Percentiles rank a stretch among this genome's conserved stretches.
These are phyloP conservation scores for Penicillium hordei DNA, from an alignment of 2,329 filamentous ascomycete genomes.

Conservation along the genomic window DNA sequence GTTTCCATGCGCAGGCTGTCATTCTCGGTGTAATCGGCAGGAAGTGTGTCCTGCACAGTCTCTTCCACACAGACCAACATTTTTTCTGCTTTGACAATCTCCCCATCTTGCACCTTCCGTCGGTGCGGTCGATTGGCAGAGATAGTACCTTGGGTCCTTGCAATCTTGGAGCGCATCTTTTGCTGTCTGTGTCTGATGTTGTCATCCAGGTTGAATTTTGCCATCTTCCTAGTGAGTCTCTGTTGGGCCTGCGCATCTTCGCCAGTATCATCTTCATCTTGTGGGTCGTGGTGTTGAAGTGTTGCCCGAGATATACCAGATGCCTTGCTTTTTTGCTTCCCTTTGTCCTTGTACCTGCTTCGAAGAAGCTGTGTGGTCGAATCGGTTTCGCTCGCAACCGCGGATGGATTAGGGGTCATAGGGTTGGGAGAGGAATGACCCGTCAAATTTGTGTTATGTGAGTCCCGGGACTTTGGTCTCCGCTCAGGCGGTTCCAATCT, in stretches of 20 bases:
- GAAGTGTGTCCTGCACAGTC: constrained; percentile 51
- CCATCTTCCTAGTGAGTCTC: constrained; percentile 36
- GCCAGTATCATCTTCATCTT: constrained; percentile 24
- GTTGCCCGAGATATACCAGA: constrained; percentile 19
- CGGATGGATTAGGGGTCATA: constrained; percentile 20
- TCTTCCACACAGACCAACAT: constrained; percentile 66
- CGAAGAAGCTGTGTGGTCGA: constrained; percentile 38
- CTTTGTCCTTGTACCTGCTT: constrained; percentile 24
- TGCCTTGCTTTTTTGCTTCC: constrained; percentile 17
- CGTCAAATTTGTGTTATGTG: constrained; percentile 18
- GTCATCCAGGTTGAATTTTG: constrained; percentile 48
- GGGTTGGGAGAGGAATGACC: constrained; percentile 23
- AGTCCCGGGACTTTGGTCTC: constrained; percentile 8
- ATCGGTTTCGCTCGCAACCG: constrained; percentile 31
- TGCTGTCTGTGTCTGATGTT: constrained; percentile 44
- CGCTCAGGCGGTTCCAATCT: constrained; percentile 2
- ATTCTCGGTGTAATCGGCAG: constrained; percentile 64
- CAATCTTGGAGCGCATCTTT: constrained; percentile 40
- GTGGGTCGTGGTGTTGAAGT: constrained; percentile 37
- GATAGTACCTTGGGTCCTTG: constrained; percentile 38
- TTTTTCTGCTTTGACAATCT: constrained; percentile 66
- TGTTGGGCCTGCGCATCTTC: constrained; percentile 15
- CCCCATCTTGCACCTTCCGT: constrained; percentile 53
- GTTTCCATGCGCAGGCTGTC: constrained; percentile 60
- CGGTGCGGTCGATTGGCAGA: constrained; percentile 36